phyloP scores from a whole-genome alignment of 306 rosid species.

The Ochetophila trinervis region DNA sequence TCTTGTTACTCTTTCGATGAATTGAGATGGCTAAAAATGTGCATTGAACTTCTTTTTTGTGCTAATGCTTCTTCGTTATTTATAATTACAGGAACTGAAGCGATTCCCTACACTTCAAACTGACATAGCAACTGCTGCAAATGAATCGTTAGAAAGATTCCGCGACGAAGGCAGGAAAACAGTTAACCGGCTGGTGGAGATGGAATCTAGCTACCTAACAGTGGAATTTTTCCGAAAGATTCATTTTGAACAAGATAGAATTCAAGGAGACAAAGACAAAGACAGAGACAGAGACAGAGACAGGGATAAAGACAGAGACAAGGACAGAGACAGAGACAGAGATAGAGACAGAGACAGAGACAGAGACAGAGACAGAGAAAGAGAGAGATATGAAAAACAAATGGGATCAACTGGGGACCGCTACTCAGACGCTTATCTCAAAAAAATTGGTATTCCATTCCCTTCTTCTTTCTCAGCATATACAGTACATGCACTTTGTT shows the following conservation, averaged over 20 bases:
- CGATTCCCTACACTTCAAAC: constrained; percentile 86
- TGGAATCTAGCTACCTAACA: constrained; percentile 95
- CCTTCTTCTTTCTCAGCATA: constrained; percentile 18
- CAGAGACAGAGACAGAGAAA: too few species aligned
- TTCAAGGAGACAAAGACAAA: constrained; percentile 30
- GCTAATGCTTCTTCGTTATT: constrained; percentile 18
- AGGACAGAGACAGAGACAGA: too few species aligned
- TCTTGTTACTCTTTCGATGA: background rate
- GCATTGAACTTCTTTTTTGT: background rate
- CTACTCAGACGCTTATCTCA: constrained; percentile 68
- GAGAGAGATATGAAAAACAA: too few species aligned
- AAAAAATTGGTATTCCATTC: constrained; percentile 69
- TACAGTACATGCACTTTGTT: background rate
- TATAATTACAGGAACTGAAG: constrained; percentile 69
- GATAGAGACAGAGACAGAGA: too few species aligned
- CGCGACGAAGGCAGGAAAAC: constrained; percentile 93
- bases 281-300: constrained; percentile 19
- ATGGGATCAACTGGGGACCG: constrained; percentile 52
- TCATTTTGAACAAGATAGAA: constrained; percentile 69
- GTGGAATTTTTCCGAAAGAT: constrained; percentile 92
- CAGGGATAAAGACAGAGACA: too few species aligned
- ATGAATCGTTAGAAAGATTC: constrained; percentile 81
- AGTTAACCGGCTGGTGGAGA: constrained; percentile 82
- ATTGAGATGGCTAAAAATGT: background rate
- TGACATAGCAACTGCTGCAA: constrained; percentile 86